Percentiles rank a stretch among this genome's conserved stretches.
Conservation (phyloP, 306 rosid species). For the Medicago lupulina region DNA sequence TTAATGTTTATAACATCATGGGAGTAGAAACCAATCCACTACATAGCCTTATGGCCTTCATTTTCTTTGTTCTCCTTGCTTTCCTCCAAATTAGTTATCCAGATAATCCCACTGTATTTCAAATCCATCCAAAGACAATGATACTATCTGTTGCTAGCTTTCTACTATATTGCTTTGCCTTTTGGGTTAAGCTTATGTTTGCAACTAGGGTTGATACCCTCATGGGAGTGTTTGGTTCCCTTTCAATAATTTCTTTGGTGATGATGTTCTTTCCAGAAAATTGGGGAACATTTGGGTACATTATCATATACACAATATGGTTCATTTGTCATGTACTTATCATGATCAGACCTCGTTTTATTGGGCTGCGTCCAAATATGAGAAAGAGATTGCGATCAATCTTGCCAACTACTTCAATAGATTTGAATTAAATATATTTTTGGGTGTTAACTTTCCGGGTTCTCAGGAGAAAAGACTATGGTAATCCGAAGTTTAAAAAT, state of each 20-base stretch:
- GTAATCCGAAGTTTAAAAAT: too few relatives aligned
- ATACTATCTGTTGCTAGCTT: conserved; percentile 5
- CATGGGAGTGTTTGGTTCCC: too few relatives aligned
- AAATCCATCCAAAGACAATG: not conserved
- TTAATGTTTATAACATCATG: not conserved
- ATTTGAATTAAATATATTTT: not conserved
- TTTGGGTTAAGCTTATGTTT: not conserved
- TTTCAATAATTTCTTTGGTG: too few relatives aligned
- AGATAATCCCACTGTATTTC: not conserved
- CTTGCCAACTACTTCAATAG: not conserved
- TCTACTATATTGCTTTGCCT: conserved; percentile 2
- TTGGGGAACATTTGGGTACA: too few relatives aligned
- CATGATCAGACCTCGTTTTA: not conserved
- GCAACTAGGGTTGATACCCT: too few relatives aligned
- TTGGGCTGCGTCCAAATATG: too few relatives aligned
- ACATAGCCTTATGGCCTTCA: conserved; percentile 1
- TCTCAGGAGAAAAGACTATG: too few relatives aligned
- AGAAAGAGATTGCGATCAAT: too few relatives aligned
- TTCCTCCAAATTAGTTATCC: not conserved
- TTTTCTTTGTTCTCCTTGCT: conserved; percentile 3
- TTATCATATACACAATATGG: too few relatives aligned
- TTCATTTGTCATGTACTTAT: too few relatives aligned
- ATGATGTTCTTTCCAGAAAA: too few relatives aligned
- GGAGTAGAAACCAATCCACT: not conserved
- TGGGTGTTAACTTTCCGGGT: too few relatives aligned